These are phyloP conservation scores for Diospyros kaki DNA, from an alignment of 148 eudicot genomes.

Conservation along the genomic window DNA sequence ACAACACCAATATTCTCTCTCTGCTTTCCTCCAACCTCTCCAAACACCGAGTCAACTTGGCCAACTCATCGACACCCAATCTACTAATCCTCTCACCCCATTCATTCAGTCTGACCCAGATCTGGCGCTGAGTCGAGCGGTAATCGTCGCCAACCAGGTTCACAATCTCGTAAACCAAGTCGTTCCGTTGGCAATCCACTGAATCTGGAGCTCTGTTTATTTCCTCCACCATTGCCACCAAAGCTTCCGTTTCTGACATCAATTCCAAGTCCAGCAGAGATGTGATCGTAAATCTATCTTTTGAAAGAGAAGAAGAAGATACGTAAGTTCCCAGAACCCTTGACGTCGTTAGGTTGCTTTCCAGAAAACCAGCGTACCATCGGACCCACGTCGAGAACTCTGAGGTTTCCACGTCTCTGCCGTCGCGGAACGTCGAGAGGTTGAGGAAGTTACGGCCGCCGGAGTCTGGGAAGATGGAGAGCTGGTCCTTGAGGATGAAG, in stretches of 20 bases:
- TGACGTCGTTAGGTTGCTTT: constrained; percentile 21
- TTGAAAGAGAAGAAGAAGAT: constrained; percentile 1
- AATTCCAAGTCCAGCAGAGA: constrained; percentile 9
- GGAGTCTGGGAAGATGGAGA: constrained; percentile 12
- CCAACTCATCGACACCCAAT: constrained; percentile 22
- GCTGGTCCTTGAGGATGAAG: constrained; percentile 25
- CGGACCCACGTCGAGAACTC: constrained; percentile 56
- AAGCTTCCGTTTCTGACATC: constrained; percentile 25
- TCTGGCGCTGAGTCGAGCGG: constrained; percentile 37
- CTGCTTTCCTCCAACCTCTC: constrained; percentile 37
- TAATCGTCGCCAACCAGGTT: constrained; percentile 59
- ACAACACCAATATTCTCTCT: constrained; percentile 36
- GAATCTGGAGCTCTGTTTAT: constrained; percentile 48
- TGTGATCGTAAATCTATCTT: background rate
- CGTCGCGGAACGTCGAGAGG: constrained; percentile 34
- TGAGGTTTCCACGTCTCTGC: constrained; percentile 32
- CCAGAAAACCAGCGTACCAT: constrained; percentile 55
- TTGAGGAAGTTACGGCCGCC: constrained; percentile 29
- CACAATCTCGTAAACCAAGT: constrained; percentile 43
- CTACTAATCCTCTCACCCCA: constrained; percentile 15
- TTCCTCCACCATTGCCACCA: constrained; percentile 44
- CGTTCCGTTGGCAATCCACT: constrained; percentile 34
- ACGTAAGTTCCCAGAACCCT: constrained; percentile 16
- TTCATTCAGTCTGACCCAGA: constrained; percentile 26
- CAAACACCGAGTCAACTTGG: constrained; percentile 28